Evolutionary conservation across 148 eudicot genomes (phyloP).

Genomic region (Amaranthus cruentus): DNA sequence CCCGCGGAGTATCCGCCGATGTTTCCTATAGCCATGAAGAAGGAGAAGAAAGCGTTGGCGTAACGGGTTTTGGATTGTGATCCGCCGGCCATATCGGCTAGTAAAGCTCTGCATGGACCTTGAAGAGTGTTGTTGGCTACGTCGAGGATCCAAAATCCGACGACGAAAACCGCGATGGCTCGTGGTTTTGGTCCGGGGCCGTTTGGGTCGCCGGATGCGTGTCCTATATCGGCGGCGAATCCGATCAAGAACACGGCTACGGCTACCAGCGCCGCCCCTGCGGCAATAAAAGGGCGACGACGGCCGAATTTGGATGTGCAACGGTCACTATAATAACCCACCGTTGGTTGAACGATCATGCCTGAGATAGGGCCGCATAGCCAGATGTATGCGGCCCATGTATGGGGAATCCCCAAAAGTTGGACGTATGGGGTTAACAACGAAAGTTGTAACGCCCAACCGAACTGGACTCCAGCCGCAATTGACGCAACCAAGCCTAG

Average conservation of each 20-base stretch:
- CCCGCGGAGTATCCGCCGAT: conserved; percentile 53
- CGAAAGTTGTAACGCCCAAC: conserved; percentile 58
- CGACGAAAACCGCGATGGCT: conserved; percentile 44
- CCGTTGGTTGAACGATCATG: conserved; percentile 47
- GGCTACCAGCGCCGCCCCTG: conserved; percentile 37
- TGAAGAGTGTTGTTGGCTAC: conserved; percentile 54
- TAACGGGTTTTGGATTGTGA: conserved; percentile 32
- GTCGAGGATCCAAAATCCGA: conserved; percentile 58
- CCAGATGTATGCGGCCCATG: conserved; percentile 53
- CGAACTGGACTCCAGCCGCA: conserved; percentile 55
- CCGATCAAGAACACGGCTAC: conserved; percentile 44
- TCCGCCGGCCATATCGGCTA: conserved; percentile 42
- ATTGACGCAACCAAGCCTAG: conserved; percentile 42
- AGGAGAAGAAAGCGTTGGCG: conserved; percentile 43
- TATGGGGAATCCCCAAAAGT: conserved; percentile 44
- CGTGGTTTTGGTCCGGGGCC: conserved; percentile 27
- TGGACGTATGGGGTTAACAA: conserved; percentile 53
- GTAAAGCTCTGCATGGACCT: conserved; percentile 50
- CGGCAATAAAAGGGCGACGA: conserved; percentile 46
- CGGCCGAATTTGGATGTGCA: conserved; percentile 46
- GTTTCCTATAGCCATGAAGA: conserved; percentile 58
- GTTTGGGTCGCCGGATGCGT: conserved; percentile 31
- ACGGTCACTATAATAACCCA: conserved; percentile 49
- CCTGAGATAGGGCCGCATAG: conserved; percentile 57
- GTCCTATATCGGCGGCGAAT: conserved; percentile 50